These are phyloP conservation scores for Saturnispora bothae DNA, from an alignment of 805 yeast species.

Conservation along the genomic window DNA sequence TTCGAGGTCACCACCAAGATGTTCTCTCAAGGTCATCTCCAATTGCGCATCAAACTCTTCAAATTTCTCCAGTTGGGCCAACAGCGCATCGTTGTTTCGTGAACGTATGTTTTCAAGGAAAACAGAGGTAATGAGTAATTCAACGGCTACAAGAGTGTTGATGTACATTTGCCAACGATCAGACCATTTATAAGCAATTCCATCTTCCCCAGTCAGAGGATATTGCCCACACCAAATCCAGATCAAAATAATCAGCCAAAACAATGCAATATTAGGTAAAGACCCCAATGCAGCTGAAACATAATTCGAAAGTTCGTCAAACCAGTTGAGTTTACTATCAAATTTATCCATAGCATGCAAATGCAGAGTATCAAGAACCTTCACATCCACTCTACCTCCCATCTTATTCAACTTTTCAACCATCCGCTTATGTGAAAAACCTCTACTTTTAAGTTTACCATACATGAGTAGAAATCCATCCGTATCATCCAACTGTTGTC, in stretches of 20 bases:
- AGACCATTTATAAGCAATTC: constrained; percentile 20
- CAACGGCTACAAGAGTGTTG: constrained; percentile 33
- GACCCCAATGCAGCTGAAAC: constrained; percentile 25
- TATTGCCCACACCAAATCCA: constrained; percentile 31
- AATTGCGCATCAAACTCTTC: constrained; percentile 22
- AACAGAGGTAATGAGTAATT: constrained; percentile 26
- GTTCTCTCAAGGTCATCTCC: constrained; percentile 15
- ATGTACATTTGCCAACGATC: constrained; percentile 33
- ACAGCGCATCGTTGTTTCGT: constrained; percentile 26
- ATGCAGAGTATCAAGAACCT: constrained; percentile 10
- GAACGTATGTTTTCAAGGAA: constrained; percentile 31
- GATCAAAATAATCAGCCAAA: constrained; percentile 29
- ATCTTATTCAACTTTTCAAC: constrained; percentile 1
- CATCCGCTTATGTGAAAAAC: constrained; percentile 17
- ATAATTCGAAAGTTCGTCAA: constrained; percentile 25
- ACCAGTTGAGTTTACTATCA: constrained; percentile 22
- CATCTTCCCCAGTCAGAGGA: constrained; percentile 11
- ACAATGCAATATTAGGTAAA: constrained; percentile 23
- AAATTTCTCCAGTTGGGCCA: constrained; percentile 14
- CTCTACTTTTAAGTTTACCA: constrained; percentile 25
- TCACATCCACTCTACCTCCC: background rate
- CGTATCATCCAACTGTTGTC: constrained; percentile 28
- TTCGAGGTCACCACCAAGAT: background rate
- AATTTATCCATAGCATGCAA: too few species aligned
- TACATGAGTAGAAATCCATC: constrained; percentile 20